Percentiles rank a stretch among this genome's conserved stretches.
These are phyloP conservation scores for Claviceps cyperi DNA, from an alignment of 2,329 filamentous ascomycete species.

Conservation along the genomic window DNA sequence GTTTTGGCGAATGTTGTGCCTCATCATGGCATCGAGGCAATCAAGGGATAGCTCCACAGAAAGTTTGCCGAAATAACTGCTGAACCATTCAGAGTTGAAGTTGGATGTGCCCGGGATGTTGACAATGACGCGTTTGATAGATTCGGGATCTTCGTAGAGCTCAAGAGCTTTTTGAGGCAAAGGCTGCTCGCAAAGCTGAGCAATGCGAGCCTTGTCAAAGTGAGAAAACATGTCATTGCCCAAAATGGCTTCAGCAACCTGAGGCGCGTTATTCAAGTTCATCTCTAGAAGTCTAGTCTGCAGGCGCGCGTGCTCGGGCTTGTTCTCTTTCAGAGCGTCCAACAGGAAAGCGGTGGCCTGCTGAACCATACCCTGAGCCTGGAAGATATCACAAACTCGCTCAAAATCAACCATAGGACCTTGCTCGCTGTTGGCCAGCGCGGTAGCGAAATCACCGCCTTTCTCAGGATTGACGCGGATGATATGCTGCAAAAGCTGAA, in stretches of 20 bases:
- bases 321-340: constrained; percentile 89
- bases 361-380: constrained; percentile 94
- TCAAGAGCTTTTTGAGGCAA: constrained; percentile 79
- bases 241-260: constrained; percentile 94
- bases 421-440: constrained; percentile 76
- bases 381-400: constrained; percentile 93
- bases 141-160: constrained; percentile 80
- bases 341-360: constrained; percentile 96
- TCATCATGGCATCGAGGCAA: constrained; percentile 91
- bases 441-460: constrained; percentile 85
- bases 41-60: constrained; percentile 92
- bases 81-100: constrained; percentile 81
- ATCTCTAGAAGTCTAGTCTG: constrained; percentile 95
- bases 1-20: constrained; percentile 92
- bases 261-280: constrained; percentile 91
- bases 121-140: constrained; percentile 79
- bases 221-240: constrained; percentile 98
- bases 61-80: constrained; percentile 83
- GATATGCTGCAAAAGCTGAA: constrained; percentile 81
- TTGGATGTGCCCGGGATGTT: constrained; percentile 72
- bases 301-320: constrained; percentile 79
- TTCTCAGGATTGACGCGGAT: constrained; percentile 85
- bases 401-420: constrained; percentile 84
- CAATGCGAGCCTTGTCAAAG: constrained; percentile 84
- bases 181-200: constrained; percentile 82